Percentiles rank a stretch among this genome's conserved stretches.
Evolutionary conservation across 2,329 filamentous ascomycete genomes (phyloP).

Genomic region (Fusarium subtropicale): DNA sequence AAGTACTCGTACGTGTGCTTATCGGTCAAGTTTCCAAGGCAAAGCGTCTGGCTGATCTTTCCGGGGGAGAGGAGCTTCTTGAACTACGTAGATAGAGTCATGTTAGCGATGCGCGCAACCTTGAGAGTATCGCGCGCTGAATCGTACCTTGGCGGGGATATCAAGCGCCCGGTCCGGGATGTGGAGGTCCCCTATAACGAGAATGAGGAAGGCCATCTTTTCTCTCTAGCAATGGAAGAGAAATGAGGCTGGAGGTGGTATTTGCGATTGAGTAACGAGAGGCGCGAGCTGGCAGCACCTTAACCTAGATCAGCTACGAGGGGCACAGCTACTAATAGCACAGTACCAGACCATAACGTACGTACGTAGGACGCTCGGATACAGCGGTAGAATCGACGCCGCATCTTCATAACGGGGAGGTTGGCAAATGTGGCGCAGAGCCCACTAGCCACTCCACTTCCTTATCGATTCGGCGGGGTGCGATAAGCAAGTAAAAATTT

Average conservation of each 20-base stretch:
- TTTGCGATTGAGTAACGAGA: slow-evolving; percentile 39
- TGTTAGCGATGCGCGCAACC: slow-evolving; percentile 43
- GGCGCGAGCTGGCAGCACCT: slow-evolving; percentile 43
- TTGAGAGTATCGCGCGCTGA: slow-evolving; percentile 17
- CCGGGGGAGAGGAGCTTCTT: slow-evolving; percentile 86
- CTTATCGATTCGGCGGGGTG: slow-evolving; percentile 47
- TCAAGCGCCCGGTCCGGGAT: slow-evolving; percentile 93
- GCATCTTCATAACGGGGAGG: slow-evolving; percentile 42
- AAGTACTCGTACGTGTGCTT: slow-evolving; percentile 84
- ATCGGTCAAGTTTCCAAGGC: slow-evolving; percentile 83
- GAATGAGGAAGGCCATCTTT: slow-evolving; percentile 87
- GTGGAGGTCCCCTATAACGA: slow-evolving; percentile 93
- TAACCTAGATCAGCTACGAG: slow-evolving; percentile 45
- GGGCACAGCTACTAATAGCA: slow-evolving; percentile 39
- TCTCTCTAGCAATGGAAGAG: slow-evolving; percentile 38
- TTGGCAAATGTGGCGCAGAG: slow-evolving; percentile 29
- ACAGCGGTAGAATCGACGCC: slow-evolving; percentile 45
- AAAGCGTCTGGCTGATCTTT: slow-evolving; percentile 85
- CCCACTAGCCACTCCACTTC: slow-evolving; percentile 17
- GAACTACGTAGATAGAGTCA: slow-evolving; percentile 66
- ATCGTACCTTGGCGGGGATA: slow-evolving; percentile 83
- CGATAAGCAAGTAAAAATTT: slow-evolving; percentile 50
- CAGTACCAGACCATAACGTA: slow-evolving; percentile 35
- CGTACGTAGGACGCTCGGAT: slow-evolving; percentile 40
- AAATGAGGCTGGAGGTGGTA: slow-evolving; percentile 34